Evolutionary conservation across 225 moss, liverwort and hornwort species (phyloP).

Genomic region (Polytrichum commune): DNA sequence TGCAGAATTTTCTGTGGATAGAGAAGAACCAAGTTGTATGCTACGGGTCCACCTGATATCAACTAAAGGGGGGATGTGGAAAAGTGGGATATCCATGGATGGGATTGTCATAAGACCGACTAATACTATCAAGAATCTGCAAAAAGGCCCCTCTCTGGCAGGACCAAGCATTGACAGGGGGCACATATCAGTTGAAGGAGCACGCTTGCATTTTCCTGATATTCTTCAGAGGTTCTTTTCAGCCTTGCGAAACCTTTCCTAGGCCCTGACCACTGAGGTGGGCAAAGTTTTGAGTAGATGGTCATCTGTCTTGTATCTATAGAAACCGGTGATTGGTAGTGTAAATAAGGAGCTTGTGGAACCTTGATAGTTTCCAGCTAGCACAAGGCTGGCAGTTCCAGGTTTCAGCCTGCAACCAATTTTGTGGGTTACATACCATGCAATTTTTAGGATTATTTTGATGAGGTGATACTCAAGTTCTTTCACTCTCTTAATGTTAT

Average conservation of each 20-base stretch:
- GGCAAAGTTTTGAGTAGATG: no score
- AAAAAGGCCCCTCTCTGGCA: background rate
- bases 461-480: no score
- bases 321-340: no score
- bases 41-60: conserved; percentile 14
- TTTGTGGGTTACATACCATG: no score
- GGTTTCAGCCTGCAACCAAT: no score
- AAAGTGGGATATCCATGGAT: conserved; percentile 28
- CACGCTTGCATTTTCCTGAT: conserved; percentile 7
- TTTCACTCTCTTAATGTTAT: no score
- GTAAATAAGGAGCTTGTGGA: no score
- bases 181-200: conserved; percentile 18
- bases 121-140: conserved; percentile 13
- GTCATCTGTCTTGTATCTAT: no score
- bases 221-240: conserved; percentile 24
- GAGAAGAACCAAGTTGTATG: conserved; percentile 14
- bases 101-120: conserved; percentile 27
- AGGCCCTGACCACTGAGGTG: background rate
- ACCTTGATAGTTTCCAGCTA: no score
- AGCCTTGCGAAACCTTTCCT: conserved; percentile 5
- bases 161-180: background rate
- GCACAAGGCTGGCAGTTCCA: no score
- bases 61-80: conserved; percentile 3
- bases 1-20: conserved; percentile 29
- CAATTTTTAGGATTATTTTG: no score